phyloP scores from a whole-genome alignment of 23 red algal species.

The Pyropia yezoensis region DNA sequence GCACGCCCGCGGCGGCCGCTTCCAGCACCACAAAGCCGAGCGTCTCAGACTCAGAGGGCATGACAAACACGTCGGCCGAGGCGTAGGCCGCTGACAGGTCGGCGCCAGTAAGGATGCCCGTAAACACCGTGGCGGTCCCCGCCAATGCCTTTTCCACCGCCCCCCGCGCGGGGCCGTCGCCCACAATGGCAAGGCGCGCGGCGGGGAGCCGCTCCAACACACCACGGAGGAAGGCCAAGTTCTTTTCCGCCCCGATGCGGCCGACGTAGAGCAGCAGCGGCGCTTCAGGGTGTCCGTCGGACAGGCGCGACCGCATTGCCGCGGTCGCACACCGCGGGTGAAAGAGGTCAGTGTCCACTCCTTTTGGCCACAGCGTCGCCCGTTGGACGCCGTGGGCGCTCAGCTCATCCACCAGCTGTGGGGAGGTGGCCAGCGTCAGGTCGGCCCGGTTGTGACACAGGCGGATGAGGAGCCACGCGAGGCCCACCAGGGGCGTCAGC shows the following conservation, averaged over 20 bases:
- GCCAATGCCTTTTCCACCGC: conserved; percentile 56
- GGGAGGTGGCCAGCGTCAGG: conserved; percentile 74
- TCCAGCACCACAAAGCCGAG: conserved; percentile 97
- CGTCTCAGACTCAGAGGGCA: conserved; percentile 94
- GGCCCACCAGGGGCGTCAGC: conserved; percentile 44
- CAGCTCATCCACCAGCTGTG: conserved; percentile 91
- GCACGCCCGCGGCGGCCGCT: conserved; percentile 84
- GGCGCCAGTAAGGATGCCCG: conserved; percentile 72
- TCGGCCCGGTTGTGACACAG: conserved; percentile 89
- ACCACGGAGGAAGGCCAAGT: conserved; percentile 52
- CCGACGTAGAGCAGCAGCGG: conserved; percentile 87
- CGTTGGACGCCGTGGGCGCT: conserved; percentile 55
- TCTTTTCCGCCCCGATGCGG: conserved; percentile 93
- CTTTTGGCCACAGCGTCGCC: conserved; percentile 86
- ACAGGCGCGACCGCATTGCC: conserved; percentile 63
- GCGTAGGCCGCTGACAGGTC: conserved; percentile 82
- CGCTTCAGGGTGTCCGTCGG: conserved; percentile 48
- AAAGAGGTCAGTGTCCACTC: conserved; percentile 80
- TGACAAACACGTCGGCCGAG: conserved; percentile 90
- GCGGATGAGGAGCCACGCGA: conserved; percentile 73
- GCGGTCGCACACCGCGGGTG: conserved; percentile 46
- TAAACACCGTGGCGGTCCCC: conserved; percentile 42
- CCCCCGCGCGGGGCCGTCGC: conserved; percentile 67
- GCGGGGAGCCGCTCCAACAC: conserved; percentile 46
- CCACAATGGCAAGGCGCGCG: conserved; percentile 80